Percentiles rank a stretch among this genome's conserved stretches.
These are phyloP conservation scores for Chaetomium globosum DNA, from an alignment of 2,329 filamentous ascomycete species.

Conservation along the genomic window DNA sequence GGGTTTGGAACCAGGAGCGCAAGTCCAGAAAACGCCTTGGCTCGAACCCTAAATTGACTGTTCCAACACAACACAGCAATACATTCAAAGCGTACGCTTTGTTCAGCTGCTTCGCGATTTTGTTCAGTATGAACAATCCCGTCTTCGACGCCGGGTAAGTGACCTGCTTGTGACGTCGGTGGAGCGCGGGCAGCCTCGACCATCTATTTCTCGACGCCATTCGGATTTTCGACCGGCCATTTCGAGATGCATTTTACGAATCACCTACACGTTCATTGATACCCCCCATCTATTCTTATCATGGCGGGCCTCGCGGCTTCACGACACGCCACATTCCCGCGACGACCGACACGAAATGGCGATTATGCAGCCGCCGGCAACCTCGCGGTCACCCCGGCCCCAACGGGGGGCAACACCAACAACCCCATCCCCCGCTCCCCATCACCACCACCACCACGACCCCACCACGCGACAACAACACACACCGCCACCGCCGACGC, in stretches of 20 bases:
- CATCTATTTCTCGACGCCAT: background rate
- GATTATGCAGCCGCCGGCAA: background rate
- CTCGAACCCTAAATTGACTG: too few relatives aligned
- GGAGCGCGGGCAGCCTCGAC: background rate
- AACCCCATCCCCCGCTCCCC: background rate
- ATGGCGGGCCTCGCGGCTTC: constrained; percentile 30
- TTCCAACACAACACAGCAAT: background rate
- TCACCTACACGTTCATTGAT: background rate
- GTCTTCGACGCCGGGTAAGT: background rate
- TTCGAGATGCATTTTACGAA: background rate
- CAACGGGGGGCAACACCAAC: background rate
- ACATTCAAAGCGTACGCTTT: background rate
- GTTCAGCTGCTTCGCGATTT: background rate
- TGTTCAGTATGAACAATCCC: background rate
- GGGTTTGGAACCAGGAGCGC: background rate
- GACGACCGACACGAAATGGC: background rate
- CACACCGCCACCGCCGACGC: background rate
- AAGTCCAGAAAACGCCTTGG: too few relatives aligned
- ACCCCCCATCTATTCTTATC: background rate
- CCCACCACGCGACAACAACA: background rate
- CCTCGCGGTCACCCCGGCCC: constrained; percentile 24
- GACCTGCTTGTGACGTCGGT: constrained; percentile 8
- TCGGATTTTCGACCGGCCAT: background rate
- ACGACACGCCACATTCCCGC: constrained; percentile 27
- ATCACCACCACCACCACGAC: background rate